These are phyloP conservation scores for Achlya hypogyna DNA, from an alignment of 352 stramenopile genomes.

Conservation along the genomic window DNA sequence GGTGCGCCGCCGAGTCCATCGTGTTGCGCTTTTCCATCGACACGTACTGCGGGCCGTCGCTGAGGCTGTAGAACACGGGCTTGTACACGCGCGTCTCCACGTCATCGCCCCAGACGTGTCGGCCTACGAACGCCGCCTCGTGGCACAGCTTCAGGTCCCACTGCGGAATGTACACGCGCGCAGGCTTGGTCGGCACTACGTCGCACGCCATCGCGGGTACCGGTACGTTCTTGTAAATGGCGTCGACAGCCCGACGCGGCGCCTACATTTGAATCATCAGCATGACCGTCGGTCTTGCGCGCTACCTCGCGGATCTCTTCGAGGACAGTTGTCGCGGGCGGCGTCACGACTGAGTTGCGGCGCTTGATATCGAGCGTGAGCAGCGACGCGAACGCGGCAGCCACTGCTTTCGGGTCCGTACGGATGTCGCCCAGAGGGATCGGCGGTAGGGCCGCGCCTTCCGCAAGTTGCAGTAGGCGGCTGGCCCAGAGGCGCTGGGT, in stretches of 20 bases:
- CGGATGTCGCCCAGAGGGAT: background rate
- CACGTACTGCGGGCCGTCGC: background rate
- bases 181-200: slow-evolving; percentile 47
- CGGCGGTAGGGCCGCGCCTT: background rate
- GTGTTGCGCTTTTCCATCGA: background rate
- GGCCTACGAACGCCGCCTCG: slow-evolving; percentile 26
- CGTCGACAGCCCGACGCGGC: slow-evolving; percentile 25
- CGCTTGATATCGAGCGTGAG: background rate
- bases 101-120: background rate
- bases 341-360: background rate
- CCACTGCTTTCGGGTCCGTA: background rate
- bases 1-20: background rate
- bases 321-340: background rate
- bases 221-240: slow-evolving; percentile 58
- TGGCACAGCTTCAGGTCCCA: slow-evolving; percentile 68
- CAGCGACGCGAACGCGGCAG: background rate
- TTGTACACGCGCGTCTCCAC: background rate
- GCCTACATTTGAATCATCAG: background rate
- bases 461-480: background rate
- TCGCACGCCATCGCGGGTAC: slow-evolving; percentile 62
- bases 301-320: background rate
- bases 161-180: slow-evolving; percentile 51
- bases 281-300: background rate
- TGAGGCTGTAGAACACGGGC: background rate
- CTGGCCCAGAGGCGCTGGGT: background rate